These are phyloP conservation scores for Cephaloascus albidus DNA, from an alignment of 805 yeast species.

Conservation along the genomic window DNA sequence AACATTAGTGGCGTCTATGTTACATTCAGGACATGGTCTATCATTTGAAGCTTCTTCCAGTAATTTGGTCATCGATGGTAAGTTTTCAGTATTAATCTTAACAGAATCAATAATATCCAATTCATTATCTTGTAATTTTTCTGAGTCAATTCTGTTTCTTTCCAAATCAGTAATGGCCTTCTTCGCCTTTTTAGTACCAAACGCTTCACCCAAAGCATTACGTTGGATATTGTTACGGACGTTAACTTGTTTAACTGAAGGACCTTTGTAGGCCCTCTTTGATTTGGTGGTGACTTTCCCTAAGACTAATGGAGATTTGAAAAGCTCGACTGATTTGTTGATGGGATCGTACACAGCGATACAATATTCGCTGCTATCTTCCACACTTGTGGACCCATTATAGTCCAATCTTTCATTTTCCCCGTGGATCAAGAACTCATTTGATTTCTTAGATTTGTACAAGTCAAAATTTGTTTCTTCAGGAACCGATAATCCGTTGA, in stretches of 20 bases:
- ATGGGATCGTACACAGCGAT: constrained; percentile 72
- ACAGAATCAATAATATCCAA: constrained; percentile 78
- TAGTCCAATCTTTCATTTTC: constrained; percentile 68
- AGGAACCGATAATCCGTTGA: constrained; percentile 68
- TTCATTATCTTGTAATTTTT: constrained; percentile 63
- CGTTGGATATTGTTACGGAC: constrained; percentile 50
- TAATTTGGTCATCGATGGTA: constrained; percentile 67
- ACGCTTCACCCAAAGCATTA: constrained; percentile 85
- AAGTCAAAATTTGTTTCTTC: constrained; percentile 50
- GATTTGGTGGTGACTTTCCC: constrained; percentile 57
- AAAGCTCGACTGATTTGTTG: constrained; percentile 54
- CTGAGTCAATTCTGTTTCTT: constrained; percentile 82
- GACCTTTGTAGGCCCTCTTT: constrained; percentile 48
- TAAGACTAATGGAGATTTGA: constrained; percentile 51
- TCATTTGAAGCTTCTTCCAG: constrained; percentile 47
- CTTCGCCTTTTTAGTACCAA: constrained; percentile 95
- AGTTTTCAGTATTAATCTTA: constrained; percentile 52
- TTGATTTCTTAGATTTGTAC: constrained; percentile 37
- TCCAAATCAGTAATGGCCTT: constrained; percentile 76
- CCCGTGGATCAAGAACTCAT: constrained; percentile 60
- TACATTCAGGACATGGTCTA: constrained; percentile 76
- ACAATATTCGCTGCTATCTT: constrained; percentile 42
- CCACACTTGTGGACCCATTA: constrained; percentile 39
- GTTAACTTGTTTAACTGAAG: constrained; percentile 50
- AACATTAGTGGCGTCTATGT: constrained; percentile 71